A percentile compares a stretch with the other conserved stretches of the same genome.
These are phyloP conservation scores for Colletotrichum coccodes DNA, from an alignment of 2,329 filamentous ascomycete species.

Conservation along the genomic window DNA sequence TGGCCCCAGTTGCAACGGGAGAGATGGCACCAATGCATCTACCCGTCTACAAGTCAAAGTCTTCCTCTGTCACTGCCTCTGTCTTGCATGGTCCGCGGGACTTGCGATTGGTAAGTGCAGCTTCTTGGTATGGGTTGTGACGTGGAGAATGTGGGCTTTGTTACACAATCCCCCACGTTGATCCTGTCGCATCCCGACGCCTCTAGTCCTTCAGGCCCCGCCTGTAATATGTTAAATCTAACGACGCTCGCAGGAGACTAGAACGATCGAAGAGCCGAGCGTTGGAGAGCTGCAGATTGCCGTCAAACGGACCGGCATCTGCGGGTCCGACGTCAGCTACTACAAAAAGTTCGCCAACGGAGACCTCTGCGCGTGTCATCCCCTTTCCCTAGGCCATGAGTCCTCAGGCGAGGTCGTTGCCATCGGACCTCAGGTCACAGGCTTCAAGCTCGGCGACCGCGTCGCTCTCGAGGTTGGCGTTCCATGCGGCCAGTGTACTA, in stretches of 20 bases:
- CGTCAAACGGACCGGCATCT: constrained; percentile 74
- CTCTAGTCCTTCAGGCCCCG: constrained; percentile 7
- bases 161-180: constrained; percentile 42
- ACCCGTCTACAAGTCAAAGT: constrained; percentile 52
- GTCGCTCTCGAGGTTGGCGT: constrained; percentile 69
- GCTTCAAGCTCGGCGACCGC: constrained; percentile 65
- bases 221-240: constrained; percentile 29
- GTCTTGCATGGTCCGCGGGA: constrained; percentile 68
- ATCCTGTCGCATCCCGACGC: constrained; percentile 18
- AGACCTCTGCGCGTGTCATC: constrained; percentile 73
- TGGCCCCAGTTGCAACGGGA: constrained; percentile 62
- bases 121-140: constrained; percentile 13
- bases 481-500: constrained; percentile 61
- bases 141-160: constrained; percentile 34
- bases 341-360: constrained; percentile 80
- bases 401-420: constrained; percentile 68
- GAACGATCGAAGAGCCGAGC: constrained; percentile 57
- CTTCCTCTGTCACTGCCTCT: constrained; percentile 60
- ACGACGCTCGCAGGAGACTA: constrained; percentile 54
- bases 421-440: constrained; percentile 62
- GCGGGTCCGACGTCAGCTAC: constrained; percentile 77
- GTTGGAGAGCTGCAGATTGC: constrained; percentile 71
- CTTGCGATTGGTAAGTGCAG: constrained; percentile 63
- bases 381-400: constrained; percentile 73
- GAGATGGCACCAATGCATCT: constrained; percentile 55